Evolutionary conservation across 1,139 yeast genomes (phyloP).

Genomic region (Trichomonascaceae sp.): DNA sequence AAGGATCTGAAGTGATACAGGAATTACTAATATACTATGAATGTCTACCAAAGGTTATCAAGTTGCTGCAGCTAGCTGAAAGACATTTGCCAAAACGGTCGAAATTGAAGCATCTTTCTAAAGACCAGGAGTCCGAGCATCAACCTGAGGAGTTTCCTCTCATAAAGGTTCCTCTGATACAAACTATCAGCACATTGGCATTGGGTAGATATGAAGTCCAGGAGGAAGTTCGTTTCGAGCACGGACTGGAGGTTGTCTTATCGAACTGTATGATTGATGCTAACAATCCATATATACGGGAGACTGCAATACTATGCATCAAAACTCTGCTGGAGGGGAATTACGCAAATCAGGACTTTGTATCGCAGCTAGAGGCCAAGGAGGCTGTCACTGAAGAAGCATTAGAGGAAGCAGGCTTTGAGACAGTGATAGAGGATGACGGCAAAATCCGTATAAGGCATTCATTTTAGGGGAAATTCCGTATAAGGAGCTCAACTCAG

Average conservation of each 20-base stretch:
- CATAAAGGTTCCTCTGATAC: constrained; percentile 27
- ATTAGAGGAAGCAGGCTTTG: constrained; percentile 52
- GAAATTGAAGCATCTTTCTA: constrained; percentile 21
- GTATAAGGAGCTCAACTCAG: too few relatives aligned
- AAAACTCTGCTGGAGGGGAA: constrained; percentile 62
- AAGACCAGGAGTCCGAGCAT: constrained; percentile 7
- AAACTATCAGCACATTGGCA: constrained; percentile 32
- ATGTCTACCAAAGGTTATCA: constrained; percentile 15
- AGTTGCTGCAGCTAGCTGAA: constrained; percentile 23
- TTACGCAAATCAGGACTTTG: constrained; percentile 62
- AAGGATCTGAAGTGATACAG: background rate
- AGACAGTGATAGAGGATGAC: constrained; percentile 48
- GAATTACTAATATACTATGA: constrained; percentile 5
- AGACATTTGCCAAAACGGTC: constrained; percentile 22
- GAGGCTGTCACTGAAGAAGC: constrained; percentile 46
- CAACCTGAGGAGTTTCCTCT: constrained; percentile 27
- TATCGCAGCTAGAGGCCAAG: constrained; percentile 56
- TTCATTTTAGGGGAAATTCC: constrained; percentile 1
- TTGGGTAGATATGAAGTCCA: constrained; percentile 52
- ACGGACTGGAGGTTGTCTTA: constrained; percentile 65
- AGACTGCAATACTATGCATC: constrained; percentile 73
- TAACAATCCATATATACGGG: constrained; percentile 82
- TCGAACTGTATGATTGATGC: constrained; percentile 83
- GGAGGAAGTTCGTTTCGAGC: constrained; percentile 56
- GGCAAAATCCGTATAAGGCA: constrained; percentile 45